Evolutionary conservation across 2,329 filamentous ascomycete species (phyloP), one percentile per base, ranked within the genome.

Genomic region (Hirsutella thompsonii): DNA sequence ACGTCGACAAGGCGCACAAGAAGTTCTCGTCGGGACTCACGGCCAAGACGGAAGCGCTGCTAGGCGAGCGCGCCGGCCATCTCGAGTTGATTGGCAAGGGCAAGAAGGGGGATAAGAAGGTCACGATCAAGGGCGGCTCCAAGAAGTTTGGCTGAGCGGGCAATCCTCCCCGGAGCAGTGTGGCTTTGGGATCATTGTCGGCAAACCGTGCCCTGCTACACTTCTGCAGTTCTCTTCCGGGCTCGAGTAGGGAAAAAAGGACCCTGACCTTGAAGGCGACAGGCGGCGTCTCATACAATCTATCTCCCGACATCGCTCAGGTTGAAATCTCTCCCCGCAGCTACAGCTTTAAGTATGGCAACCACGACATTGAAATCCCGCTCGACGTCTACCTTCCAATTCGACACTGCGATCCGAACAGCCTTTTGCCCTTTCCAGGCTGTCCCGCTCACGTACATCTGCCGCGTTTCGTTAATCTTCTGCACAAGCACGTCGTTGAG

Each of bases 361-460:
- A 65, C 70, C 14, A 93, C 72, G n/a, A 86, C 57, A 18, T 60
- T 62, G 44, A 81, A 62, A 55, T 94, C 88, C 44, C 70, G 69
- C 37, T 78, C 68, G 0, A 79, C 69, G 52, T 89, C 70, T 2
- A 84, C 81, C 58, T 75, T 76, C 86, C 88, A 94, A 53, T 84
- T 95, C 32, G 83, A 82, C 34, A 94, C 77, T 0, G 90, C 89
- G 50, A 94, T 76, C n/a, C 90, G 72, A 45, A 80, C 82, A 8
- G 89, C 89, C 42, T 79, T 74, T 42, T 68, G 63, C 0, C 82
- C 83, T 34, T 77, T 67, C 87, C 88, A 95, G 36, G 62, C 69
- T 11, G 86, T 94, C 0, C 84, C 84, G 44, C 83, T 88, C 5
- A 94, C 82, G 54, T 89, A 94, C 52, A 94, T 81, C 53, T 75